Evolutionary conservation across 805 yeast genomes (phyloP), one percentile per base, ranked within the genome.

Genomic region (Grigorovia yakushimaensis): DNA sequence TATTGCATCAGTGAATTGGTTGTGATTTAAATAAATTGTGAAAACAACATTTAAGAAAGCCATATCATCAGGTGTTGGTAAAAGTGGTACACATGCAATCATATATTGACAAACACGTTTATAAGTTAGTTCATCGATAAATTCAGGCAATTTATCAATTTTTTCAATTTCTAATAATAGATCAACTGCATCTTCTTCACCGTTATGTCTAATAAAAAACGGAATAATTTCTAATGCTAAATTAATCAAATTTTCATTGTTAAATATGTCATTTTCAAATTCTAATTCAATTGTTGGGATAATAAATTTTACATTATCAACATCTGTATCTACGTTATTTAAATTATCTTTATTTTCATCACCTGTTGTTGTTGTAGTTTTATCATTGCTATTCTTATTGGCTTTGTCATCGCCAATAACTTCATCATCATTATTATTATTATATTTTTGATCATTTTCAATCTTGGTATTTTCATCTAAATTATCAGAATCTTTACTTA

Each of bases 171-270:
- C 98, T 49, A 88, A 73, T 53, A 93, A 73, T 55, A 93, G 71
- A 68, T 93, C 99, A 22, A 93, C 95, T 1, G 98, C 98, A 62
- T 93, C 99, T 19, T 96, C 96, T 68, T 93, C 98, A 39, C 96
- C 98, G 62, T 93, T 91, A 69, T 91, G 97, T 61, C 86, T 81
- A 55, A 93, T 74, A 70, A 93, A 91, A 59, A 81, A 84, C 37
- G 96, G 96, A 38, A 86, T 89, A 56, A 93, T 81, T 55, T 82
- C 77, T 56, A 85, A 68, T 6, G 95, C 77, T 54, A 93, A 73
- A 42, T 76, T 72, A 47, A 84, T 67, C 52, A 93, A 71, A 39
- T 74, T 72, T 10, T 58, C 61, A 35, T 63, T 64, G 17, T 66
- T 58, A 45, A 66, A 67, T 2, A 33, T 33, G 15, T 33, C 17